Percentiles rank a stretch among this genome's conserved stretches.
Evolutionary conservation across 73 alveolate genomes (phyloP).

Genomic region (Uronychia binucleata): DNA sequence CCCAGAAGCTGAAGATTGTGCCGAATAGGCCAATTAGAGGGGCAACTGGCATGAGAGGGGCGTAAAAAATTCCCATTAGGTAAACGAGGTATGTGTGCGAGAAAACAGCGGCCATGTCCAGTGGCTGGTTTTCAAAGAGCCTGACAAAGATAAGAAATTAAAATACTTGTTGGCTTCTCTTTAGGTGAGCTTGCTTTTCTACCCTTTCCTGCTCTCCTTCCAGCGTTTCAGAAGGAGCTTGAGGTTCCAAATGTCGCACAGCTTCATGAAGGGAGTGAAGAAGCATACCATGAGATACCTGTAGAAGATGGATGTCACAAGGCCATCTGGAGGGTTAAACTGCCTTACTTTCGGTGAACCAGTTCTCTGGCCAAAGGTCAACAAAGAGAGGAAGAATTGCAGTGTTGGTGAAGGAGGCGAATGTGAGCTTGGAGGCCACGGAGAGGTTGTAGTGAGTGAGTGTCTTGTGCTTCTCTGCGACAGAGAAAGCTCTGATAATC

Average conservation of each 20-base stretch:
- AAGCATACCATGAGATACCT: constrained; percentile 28
- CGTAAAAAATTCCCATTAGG: constrained; percentile 47
- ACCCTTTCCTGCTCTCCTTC: constrained; percentile 19
- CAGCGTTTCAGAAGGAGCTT: constrained; percentile 19
- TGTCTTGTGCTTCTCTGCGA: constrained; percentile 62
- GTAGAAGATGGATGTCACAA: constrained; percentile 40
- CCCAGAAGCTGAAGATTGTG: constrained; percentile 44
- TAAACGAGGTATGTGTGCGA: constrained; percentile 47
- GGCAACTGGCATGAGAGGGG: constrained; percentile 61
- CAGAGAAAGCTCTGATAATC: constrained; percentile 49
- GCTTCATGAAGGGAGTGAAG: constrained; percentile 44
- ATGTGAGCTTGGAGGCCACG: constrained; percentile 64
- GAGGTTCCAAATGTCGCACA: constrained; percentile 45
- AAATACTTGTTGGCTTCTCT: constrained; percentile 22
- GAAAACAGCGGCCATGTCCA: constrained; percentile 47
- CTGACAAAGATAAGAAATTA: neutral
- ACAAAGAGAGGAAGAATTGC: constrained; percentile 63
- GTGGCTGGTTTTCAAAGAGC: constrained; percentile 15
- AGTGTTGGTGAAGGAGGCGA: constrained; percentile 71
- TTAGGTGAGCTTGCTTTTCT: constrained; percentile 30
- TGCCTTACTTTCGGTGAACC: constrained; percentile 33
- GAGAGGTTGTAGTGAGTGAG: constrained; percentile 67
- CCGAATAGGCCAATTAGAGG: constrained; percentile 51
- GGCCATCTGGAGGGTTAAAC: constrained; percentile 36
- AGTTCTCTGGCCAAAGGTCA: constrained; percentile 4